A percentile compares a stretch with the other conserved stretches of the same genome.
These are phyloP conservation scores for Ceratobasidium theobromae DNA, from an alignment of 1,284 basidiomycete genomes.

Conservation along the genomic window DNA sequence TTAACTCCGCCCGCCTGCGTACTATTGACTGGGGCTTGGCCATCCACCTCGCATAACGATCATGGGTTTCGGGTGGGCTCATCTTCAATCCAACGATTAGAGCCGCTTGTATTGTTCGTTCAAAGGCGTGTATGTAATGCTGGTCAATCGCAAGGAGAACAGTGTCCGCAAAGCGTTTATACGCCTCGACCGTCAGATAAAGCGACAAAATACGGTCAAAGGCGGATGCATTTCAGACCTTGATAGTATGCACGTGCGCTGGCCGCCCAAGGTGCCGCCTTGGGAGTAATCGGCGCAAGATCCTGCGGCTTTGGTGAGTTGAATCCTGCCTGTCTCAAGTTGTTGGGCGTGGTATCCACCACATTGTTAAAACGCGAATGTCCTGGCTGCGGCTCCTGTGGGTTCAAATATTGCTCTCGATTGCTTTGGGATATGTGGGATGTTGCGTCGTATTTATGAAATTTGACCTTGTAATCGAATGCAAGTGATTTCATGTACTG, in stretches of 20 bases:
- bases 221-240: conserved; percentile 26
- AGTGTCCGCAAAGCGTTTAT: conserved; percentile 43
- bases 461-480: conserved; percentile 28
- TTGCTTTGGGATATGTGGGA: neutral
- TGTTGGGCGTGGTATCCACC: conserved; percentile 1
- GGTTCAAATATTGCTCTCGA: neutral
- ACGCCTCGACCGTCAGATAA: neutral
- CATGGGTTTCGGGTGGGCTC: conserved; percentile 44
- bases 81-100: conserved; percentile 49
- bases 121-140: conserved; percentile 48
- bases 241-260: conserved; percentile 36
- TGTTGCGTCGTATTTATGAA: conserved; percentile 11
- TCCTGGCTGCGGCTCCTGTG: neutral
- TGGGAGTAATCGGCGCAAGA: conserved; percentile 31
- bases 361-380: too few relatives aligned
- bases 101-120: conserved; percentile 43
- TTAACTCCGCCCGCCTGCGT: conserved; percentile 45
- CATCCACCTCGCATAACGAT: conserved; percentile 47
- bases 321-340: conserved; percentile 11
- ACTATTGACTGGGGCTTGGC: conserved; percentile 49
- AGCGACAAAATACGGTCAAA: neutral
- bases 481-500: conserved; percentile 17
- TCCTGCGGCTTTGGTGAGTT: conserved; percentile 21
- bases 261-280: conserved; percentile 34
- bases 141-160: conserved; percentile 52